Percentiles rank a stretch among this genome's conserved stretches.
phyloP scores from a whole-genome alignment of 495 filamentous ascomycete genomes.

The Paragyromitra xinjiangensis region DNA sequence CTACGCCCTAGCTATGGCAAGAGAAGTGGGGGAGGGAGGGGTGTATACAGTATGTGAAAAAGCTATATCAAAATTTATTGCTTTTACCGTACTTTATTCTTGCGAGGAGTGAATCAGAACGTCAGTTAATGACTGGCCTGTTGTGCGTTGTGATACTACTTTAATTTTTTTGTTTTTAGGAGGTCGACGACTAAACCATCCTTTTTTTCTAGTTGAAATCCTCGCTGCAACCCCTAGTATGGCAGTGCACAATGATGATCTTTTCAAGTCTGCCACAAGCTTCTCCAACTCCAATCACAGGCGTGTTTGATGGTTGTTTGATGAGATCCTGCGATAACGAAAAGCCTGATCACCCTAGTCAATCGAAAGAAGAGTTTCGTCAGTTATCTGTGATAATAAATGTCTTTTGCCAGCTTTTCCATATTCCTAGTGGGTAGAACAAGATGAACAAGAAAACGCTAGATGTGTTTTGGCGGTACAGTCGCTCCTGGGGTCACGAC shows the following conservation, averaged over 20 bases:
- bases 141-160: no score
- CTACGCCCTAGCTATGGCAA: background rate
- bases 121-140: no score
- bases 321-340: background rate
- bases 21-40: background rate
- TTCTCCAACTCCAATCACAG: background rate
- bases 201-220: background rate
- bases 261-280: background rate
- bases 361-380: no score
- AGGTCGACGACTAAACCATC: no score
- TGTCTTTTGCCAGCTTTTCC: no score
- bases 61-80: background rate
- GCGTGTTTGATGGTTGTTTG: background rate
- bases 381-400: no score
- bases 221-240: background rate
- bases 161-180: no score
- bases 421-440: no score
- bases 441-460: no score
- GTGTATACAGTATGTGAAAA: background rate
- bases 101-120: no score
- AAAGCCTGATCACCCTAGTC: background rate
- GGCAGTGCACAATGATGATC: background rate
- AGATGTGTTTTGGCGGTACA: background rate
- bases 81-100: no score
- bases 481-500: no score